These are phyloP conservation scores for Immersiella caudata DNA, from an alignment of 495 filamentous ascomycete species.

Conservation along the genomic window DNA sequence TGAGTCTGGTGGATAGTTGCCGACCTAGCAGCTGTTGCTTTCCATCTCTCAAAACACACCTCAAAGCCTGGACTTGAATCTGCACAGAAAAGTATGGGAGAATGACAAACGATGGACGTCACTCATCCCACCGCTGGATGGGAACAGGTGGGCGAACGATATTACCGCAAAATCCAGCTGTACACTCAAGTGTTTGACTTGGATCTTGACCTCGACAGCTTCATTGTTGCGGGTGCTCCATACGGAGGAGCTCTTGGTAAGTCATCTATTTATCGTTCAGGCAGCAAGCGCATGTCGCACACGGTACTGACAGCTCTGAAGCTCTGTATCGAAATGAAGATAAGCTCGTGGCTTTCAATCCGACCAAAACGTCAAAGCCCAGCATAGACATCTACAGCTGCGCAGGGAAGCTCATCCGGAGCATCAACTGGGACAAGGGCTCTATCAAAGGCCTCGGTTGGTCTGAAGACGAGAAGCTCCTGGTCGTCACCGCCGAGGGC, in stretches of 20 bases:
- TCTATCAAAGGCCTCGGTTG: constrained; percentile 88
- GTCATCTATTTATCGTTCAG: constrained; percentile 23
- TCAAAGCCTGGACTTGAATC: not conserved
- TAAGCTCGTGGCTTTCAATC: constrained; percentile 76
- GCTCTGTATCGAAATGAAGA: constrained; percentile 87
- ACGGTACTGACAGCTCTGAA: constrained; percentile 39
- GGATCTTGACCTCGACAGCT: constrained; percentile 93
- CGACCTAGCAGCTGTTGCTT: not conserved
- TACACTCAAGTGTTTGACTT: constrained; percentile 91
- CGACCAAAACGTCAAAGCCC: constrained; percentile 70
- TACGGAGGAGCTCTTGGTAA: constrained; percentile 91
- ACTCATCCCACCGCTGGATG: constrained; percentile 82
- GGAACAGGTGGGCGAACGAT: constrained; percentile 87
- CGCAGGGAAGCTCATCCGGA: constrained; percentile 77
- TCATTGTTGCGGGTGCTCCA: constrained; percentile 88
- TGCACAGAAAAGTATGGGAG: constrained; percentile 33
- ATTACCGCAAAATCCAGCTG: constrained; percentile 90
- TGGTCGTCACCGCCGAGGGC: constrained; percentile 87
- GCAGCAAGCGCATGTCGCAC: too few relatives aligned
- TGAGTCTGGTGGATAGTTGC: not conserved
- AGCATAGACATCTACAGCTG: constrained; percentile 94
- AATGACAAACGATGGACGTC: constrained; percentile 50
- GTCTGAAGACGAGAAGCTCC: constrained; percentile 94
- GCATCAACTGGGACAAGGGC: constrained; percentile 83
- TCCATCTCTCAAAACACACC: constrained; percentile 7